phyloP scores from a whole-genome alignment of 2,329 filamentous ascomycete species.

The Domatiomyces catenatus region DNA sequence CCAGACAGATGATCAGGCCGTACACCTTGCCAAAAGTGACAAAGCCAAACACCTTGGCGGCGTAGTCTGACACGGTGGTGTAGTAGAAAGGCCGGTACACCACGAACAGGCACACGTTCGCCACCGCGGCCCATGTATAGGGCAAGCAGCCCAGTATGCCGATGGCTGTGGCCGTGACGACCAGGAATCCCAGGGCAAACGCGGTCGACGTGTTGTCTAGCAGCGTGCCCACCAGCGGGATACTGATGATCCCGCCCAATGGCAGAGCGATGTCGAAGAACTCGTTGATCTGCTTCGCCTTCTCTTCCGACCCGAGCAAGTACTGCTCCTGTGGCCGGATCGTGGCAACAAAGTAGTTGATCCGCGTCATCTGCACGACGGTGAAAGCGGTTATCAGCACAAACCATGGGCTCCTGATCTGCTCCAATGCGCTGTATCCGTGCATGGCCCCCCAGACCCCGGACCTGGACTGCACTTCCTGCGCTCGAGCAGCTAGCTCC shows the following conservation, averaged over 20 bases:
- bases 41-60: constrained; percentile 84
- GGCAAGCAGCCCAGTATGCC: constrained; percentile 63
- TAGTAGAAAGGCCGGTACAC: constrained; percentile 18
- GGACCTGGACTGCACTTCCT: constrained; percentile 49
- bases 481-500: constrained; percentile 46
- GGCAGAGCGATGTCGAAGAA: constrained; percentile 80
- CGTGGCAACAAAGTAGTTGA: constrained; percentile 88
- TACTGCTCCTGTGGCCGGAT: constrained; percentile 67
- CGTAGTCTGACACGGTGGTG: constrained; percentile 47
- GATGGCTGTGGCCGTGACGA: constrained; percentile 56
- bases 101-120: constrained; percentile 56
- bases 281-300: constrained; percentile 57
- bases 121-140: constrained; percentile 51
- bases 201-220: constrained; percentile 64
- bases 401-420: constrained; percentile 73
- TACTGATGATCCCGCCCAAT: constrained; percentile 64
- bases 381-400: constrained; percentile 71
- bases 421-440: constrained; percentile 50
- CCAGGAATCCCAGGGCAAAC: constrained; percentile 54
- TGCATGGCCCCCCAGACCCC: constrained; percentile 84
- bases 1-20: constrained; percentile 72
- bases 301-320: constrained; percentile 47
- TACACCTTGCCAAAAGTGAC: constrained; percentile 89
- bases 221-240: constrained; percentile 70
- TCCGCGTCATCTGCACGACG: constrained; percentile 58